Evolutionary conservation across 106 monocot genomes (phyloP), one percentile per base, ranked within the genome.

Genomic region (Dendrobium nobile): DNA sequence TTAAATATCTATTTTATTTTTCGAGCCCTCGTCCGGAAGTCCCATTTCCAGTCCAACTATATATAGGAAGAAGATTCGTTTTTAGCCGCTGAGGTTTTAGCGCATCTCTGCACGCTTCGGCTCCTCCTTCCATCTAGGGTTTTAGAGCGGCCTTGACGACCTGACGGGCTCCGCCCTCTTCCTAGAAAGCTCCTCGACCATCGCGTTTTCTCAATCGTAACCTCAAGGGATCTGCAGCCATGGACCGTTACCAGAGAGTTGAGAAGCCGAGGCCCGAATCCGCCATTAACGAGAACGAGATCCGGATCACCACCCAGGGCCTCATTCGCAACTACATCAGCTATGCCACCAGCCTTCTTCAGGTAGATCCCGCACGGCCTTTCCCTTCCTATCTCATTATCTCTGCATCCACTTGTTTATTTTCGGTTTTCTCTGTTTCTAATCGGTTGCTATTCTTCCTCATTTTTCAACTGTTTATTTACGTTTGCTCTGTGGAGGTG

Each of bases 341-440:
- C 85, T 88, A 88, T 47, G 85, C 85, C 51, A 82, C 85, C 55
- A 85, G 80, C 78, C 88, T 88, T 73, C 79, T 88, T 79, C 88
- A 85, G 85, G 88, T 88, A 15, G 65, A 77, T 54, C 31, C 54
- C 1, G 2, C 54, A 44, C 10, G 2, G 16, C 28, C 70, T 70
- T 37, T 70, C 37, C 3, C 24, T 37, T 74, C 20, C 43, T 44
- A 16, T 43, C 19, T 43, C 7, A 41, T 44, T 20, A 43, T 44
- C 0, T 74, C 43, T 7, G 5, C 1, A 6, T 42, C 42, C 43
- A 18, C 42, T 40, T 20, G 40, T 73, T 73, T 73, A 10, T 73
- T 3, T 6, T 2, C 68, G 9, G 26, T 11, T 33, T 4, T 67
- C 4, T 70, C 37, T 9, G 37, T 70, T 40, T 33, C 15, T 70